These are phyloP conservation scores for Cladophialophora psammophila DNA, from an alignment of 2,329 filamentous ascomycete species.

Conservation along the genomic window DNA sequence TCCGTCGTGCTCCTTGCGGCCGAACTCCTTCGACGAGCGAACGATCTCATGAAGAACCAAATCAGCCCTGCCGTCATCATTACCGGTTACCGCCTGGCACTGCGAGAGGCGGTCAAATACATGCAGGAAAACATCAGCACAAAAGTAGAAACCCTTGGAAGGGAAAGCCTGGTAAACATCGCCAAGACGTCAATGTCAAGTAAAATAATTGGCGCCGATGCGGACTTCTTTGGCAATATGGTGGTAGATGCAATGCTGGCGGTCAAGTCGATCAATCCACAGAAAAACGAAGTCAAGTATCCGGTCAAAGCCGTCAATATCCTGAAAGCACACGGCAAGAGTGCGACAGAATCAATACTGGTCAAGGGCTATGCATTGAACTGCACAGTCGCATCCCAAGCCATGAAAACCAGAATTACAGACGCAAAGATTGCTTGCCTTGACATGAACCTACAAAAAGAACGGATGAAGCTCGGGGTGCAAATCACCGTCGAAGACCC, in stretches of 20 bases:
- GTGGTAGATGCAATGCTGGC: conserved; percentile 95
- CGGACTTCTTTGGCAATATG: conserved; percentile 97
- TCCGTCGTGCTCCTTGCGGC: conserved; percentile 97
- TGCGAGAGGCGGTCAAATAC: conserved; percentile 96
- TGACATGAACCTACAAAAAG: conserved; percentile 98
- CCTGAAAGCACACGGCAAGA: conserved; percentile 97
- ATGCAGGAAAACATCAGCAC: conserved; percentile 98
- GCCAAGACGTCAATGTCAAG: conserved; percentile 99
- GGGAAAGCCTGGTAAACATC: conserved; percentile 90
- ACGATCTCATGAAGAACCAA: conserved; percentile 99
- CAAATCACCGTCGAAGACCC: conserved; percentile 98
- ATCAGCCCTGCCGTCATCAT: conserved; percentile 99
- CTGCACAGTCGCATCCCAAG: conserved; percentile 97
- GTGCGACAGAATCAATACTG: conserved; percentile 82
- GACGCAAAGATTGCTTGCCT: conserved; percentile 97
- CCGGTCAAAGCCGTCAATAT: conserved; percentile 99
- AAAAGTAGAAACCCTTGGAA: conserved; percentile 89
- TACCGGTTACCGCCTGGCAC: conserved; percentile 92
- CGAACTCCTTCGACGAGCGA: conserved; percentile 89
- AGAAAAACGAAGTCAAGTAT: conserved; percentile 90
- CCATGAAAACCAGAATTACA: conserved; percentile 89
- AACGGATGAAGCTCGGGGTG: conserved; percentile 98
- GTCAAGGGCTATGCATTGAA: conserved; percentile 98
- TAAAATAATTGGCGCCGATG: conserved; percentile 96
- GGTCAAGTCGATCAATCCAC: conserved; percentile 86